A percentile compares a stretch with the other conserved stretches of the same genome.
Conservation (phyloP, 805 yeast species). For the Candida corydali region DNA sequence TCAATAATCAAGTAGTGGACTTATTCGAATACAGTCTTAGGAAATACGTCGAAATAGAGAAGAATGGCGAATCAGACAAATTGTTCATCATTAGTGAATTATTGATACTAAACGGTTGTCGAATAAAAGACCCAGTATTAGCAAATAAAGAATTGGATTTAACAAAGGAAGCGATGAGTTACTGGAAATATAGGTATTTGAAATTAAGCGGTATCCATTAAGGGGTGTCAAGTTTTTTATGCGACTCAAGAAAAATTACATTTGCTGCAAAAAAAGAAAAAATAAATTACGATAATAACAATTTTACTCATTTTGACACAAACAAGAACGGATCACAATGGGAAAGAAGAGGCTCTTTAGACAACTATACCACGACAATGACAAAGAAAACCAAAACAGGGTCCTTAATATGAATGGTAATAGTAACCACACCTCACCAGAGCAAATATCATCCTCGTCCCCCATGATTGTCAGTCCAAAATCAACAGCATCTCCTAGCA, state of each 20-base stretch:
- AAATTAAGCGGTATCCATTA: constrained; percentile 11
- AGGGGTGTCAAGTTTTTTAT: too few relatives aligned
- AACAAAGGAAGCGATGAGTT: constrained; percentile 44
- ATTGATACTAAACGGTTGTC: constrained; percentile 52
- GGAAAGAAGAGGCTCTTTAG: not conserved
- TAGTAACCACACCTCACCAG: not conserved
- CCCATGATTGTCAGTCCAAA: constrained; percentile 1
- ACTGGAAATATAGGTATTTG: constrained; percentile 41
- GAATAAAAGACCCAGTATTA: constrained; percentile 30
- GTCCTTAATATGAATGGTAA: too few relatives aligned
- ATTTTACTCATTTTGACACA: constrained; percentile 3
- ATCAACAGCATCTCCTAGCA: not conserved
- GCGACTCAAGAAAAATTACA: not conserved
- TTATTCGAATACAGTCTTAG: constrained; percentile 51
- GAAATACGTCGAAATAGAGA: constrained; percentile 30
- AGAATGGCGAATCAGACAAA: constrained; percentile 14
- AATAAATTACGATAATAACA: too few relatives aligned
- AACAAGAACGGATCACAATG: not conserved
- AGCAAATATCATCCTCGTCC: not conserved
- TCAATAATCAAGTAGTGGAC: constrained; percentile 19
- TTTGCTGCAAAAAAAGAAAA: constrained; percentile 7
- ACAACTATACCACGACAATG: constrained; percentile 2
- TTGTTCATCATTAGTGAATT: constrained; percentile 52
- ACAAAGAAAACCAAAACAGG: constrained; percentile 4
- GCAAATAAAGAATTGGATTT: constrained; percentile 33